Evolutionary conservation across 139 green algal species (phyloP).

Genomic region (Gonium pectorale): DNA sequence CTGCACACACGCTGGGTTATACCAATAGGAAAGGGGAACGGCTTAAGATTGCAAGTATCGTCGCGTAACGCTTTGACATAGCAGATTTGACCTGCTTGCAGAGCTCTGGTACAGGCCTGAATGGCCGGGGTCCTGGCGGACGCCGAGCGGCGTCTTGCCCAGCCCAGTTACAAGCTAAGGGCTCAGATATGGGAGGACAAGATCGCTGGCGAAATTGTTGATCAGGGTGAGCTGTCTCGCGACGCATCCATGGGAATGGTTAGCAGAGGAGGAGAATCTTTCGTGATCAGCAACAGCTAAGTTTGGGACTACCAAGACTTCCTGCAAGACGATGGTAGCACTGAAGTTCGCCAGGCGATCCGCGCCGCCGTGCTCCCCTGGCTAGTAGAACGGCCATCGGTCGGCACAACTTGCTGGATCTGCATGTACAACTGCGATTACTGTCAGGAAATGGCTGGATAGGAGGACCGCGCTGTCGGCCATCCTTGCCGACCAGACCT

Average conservation of each 20-base stretch:
- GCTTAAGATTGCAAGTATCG: no score
- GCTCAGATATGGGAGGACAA: constrained; percentile 51
- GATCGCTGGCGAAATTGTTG: constrained; percentile 51
- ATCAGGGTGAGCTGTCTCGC: constrained; percentile 35
- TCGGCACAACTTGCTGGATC: background rate
- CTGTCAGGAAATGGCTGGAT: no score
- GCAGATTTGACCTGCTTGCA: no score
- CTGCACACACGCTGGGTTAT: no score
- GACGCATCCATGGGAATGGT: background rate
- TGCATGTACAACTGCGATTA: no score
- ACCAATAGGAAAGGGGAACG: no score
- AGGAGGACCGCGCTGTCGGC: background rate
- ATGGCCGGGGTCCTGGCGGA: constrained; percentile 38
- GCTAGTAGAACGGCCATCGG: background rate
- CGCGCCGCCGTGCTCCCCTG: background rate
- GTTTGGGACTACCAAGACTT: background rate
- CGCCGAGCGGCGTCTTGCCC: constrained; percentile 39
- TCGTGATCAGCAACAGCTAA: background rate
- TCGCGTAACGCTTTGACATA: no score
- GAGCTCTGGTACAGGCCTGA: no score
- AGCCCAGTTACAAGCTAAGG: constrained; percentile 42
- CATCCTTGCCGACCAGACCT: background rate
- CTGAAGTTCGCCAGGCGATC: background rate
- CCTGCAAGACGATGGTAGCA: background rate
- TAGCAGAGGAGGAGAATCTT: background rate